phyloP scores from a whole-genome alignment of 2,329 filamentous ascomycete species.

The Teratosphaeria destructans region DNA sequence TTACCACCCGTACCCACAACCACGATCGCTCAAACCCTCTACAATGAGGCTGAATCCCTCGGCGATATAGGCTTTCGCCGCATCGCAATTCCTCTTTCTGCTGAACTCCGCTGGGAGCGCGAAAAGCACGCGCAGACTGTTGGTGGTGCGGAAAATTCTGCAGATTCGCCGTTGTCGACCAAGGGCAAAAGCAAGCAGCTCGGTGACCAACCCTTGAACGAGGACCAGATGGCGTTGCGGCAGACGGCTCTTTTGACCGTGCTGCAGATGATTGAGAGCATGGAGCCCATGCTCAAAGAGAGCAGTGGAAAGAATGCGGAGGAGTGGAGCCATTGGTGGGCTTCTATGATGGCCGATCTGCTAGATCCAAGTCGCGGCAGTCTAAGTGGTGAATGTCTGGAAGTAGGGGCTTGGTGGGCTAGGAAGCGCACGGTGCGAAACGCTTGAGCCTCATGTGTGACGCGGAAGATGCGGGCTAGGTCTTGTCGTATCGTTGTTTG shows the following conservation, averaged over 20 bases:
- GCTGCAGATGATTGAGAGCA: conserved; percentile 70
- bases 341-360: conserved; percentile 75
- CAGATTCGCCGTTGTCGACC: conserved; percentile 10
- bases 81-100: conserved; percentile 75
- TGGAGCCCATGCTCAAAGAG: conserved; percentile 74
- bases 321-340: conserved; percentile 86
- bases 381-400: conserved; percentile 74
- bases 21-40: conserved; percentile 60
- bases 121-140: conserved; percentile 34
- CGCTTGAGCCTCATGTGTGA: conserved; percentile 2
- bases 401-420: conserved; percentile 56
- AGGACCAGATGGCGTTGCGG: conserved; percentile 60
- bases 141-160: conserved; percentile 10
- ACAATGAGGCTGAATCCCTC: conserved; percentile 68
- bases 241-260: conserved; percentile 72
- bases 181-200: conserved; percentile 12
- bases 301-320: conserved; percentile 78
- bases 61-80: conserved; percentile 61
- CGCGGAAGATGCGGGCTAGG: conserved; percentile 39
- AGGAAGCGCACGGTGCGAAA: conserved; percentile 31
- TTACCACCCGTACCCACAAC: conserved; percentile 70
- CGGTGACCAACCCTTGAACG: conserved; percentile 12
- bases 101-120: conserved; percentile 70
- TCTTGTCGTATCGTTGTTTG: conserved; percentile 61
- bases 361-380: conserved; percentile 60